phyloP scores from a whole-genome alignment of 441 rosid species.

The Dalechampia spathulata region DNA sequence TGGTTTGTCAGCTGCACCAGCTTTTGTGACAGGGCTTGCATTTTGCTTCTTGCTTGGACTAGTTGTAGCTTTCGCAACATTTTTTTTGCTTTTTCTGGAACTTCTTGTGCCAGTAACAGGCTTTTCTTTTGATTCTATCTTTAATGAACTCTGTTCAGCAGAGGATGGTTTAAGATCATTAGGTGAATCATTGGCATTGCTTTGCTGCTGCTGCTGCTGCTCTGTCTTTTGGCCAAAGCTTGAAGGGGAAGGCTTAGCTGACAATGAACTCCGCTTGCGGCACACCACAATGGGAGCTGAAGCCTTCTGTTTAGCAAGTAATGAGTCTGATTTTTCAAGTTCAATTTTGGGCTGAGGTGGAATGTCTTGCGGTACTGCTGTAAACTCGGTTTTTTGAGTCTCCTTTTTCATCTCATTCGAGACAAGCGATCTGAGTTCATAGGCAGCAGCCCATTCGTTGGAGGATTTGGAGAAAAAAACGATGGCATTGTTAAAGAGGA shows the following conservation, averaged over 20 bases:
- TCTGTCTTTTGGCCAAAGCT: conserved; percentile 24
- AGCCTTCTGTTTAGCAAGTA: conserved; percentile 34
- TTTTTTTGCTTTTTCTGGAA: conserved; percentile 43
- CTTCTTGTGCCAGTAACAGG: conserved; percentile 44
- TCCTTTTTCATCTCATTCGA: conserved; percentile 19
- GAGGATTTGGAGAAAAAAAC: conserved; percentile 28
- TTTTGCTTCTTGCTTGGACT: conserved; percentile 23
- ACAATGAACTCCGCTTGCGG: conserved; percentile 41
- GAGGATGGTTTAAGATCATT: conserved; percentile 2
- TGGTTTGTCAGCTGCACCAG: conserved; percentile 19
- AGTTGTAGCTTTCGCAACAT: conserved; percentile 8
- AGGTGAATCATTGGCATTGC: conserved; percentile 13
- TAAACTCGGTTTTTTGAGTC: conserved; percentile 10
- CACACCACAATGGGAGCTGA: conserved; percentile 41
- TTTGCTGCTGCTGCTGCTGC: conserved; percentile 17
- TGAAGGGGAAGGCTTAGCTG: conserved; percentile 33
- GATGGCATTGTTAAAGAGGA: conserved; percentile 31
- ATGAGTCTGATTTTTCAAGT: conserved; percentile 29
- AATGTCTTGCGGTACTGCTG: neutral
- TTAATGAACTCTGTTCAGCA: conserved; percentile 18
- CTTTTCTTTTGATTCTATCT: conserved; percentile 37
- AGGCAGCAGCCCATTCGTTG: conserved; percentile 19
- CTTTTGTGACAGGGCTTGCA: conserved; percentile 10
- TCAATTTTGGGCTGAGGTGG: conserved; percentile 19
- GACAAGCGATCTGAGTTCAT: conserved; percentile 26